Percentiles rank a stretch among this genome's conserved stretches.
Conservation (phyloP, 2,329 filamentous ascomycete species). For the Xylariomycetidae sp. region DNA sequence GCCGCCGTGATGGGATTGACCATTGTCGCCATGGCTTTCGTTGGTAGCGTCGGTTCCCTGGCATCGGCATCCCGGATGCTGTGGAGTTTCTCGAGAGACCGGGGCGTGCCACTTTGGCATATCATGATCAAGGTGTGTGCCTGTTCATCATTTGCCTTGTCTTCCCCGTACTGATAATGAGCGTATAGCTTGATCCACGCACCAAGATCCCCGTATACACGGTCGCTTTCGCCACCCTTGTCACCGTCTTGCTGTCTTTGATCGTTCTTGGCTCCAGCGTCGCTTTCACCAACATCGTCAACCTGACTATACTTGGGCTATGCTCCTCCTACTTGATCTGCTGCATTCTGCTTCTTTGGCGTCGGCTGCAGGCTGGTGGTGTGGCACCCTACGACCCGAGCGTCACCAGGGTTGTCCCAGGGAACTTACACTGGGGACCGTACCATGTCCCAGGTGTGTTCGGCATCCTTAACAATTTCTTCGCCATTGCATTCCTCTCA, state of each 20-base stretch:
- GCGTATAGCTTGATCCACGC: slow-evolving; percentile 3
- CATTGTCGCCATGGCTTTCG: slow-evolving; percentile 2
- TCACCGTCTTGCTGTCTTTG: slow-evolving; percentile 5
- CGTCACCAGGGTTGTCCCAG: not conserved
- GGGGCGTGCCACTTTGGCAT: slow-evolving; percentile 3
- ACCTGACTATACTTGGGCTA: slow-evolving; percentile 9
- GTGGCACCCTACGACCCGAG: slow-evolving; percentile 1
- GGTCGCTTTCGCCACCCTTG: slow-evolving; percentile 1
- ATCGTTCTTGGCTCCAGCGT: slow-evolving; percentile 5
- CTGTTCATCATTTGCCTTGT: too few relatives aligned
- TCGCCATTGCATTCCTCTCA: slow-evolving; percentile 45
- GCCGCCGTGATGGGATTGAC: slow-evolving; percentile 4
- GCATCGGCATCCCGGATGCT: slow-evolving; percentile 6
- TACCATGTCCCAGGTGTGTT: slow-evolving; percentile 43
- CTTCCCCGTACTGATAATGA: too few relatives aligned
- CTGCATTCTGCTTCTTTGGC: slow-evolving; percentile 4
- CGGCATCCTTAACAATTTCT: slow-evolving; percentile 46
- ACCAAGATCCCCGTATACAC: slow-evolving; percentile 5
- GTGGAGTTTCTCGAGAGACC: slow-evolving; percentile 6
- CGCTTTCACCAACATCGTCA: slow-evolving; percentile 20
- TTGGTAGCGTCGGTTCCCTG: slow-evolving; percentile 3
- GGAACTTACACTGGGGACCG: slow-evolving; percentile 39
- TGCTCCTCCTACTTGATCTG: slow-evolving; percentile 4
- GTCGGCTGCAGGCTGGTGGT: slow-evolving; percentile 1
- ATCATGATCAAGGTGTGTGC: slow-evolving; percentile 1